These are phyloP conservation scores for Apophysomyces sp. DNA, from an alignment of 371 early-diverging fungal species.

Conservation along the genomic window DNA sequence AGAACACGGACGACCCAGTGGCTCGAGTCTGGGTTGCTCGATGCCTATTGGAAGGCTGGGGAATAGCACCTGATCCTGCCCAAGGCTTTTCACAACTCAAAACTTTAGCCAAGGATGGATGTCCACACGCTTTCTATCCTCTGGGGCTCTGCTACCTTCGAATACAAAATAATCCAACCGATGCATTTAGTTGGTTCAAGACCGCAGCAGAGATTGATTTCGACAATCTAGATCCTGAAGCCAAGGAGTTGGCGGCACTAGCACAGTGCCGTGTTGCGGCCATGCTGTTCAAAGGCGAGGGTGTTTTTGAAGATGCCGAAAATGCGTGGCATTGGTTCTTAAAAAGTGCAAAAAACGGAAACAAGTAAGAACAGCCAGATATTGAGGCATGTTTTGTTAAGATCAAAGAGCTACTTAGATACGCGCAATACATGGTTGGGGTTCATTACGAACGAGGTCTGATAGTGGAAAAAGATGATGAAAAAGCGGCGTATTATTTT, in stretches of 20 bases:
- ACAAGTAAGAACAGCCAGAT: too few species aligned
- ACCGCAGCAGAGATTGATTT: conserved; percentile 67
- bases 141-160: conserved; percentile 37
- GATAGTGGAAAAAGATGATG: conserved; percentile 13
- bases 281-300: conserved; percentile 16
- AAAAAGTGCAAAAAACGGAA: conserved; percentile 25
- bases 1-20: conserved; percentile 21
- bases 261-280: conserved; percentile 26
- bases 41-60: conserved; percentile 45
- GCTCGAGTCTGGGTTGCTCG: conserved; percentile 42
- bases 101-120: conserved; percentile 24
- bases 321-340: conserved; percentile 25
- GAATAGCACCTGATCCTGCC: conserved; percentile 21
- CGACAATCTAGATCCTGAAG: conserved; percentile 59
- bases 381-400: too few species aligned
- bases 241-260: conserved; percentile 27
- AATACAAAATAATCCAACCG: not conserved
- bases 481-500: conserved; percentile 28
- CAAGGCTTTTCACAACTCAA: conserved; percentile 31
- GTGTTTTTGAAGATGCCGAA: conserved; percentile 8
- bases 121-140: conserved; percentile 41
- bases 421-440: conserved; percentile 27
- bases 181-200: conserved; percentile 64
- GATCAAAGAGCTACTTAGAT: too few species aligned
- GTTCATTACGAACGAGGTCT: conserved; percentile 21